Evolutionary conservation across 768 basidiomycete genomes (phyloP), one percentile per base, ranked within the genome.

Genomic region (Naganishia antarctica): DNA sequence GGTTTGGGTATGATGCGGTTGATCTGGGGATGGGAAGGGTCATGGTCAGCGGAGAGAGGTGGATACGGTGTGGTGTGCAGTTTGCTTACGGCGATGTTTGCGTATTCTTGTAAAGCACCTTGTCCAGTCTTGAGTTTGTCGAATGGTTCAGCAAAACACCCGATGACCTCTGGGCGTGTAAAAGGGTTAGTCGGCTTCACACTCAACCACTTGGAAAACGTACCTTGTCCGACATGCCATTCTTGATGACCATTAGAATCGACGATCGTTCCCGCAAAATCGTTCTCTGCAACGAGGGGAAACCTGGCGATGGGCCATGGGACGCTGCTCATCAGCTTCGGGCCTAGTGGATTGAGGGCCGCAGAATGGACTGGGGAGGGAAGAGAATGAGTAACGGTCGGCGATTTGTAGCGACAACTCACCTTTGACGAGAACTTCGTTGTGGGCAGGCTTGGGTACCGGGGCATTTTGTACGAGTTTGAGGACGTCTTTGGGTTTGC

Each of bases 181-280:
- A 47, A n/a, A 49, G 25, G 21, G n/a, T 15, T 7, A 8, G 16
- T 37, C 25, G 32, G 15, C 18, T 15, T n/a, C 9, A 16, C 12
- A 37, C 21, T 13, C n/a, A 21, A 40, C 21, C 6, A 2, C 34
- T 25, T 1, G 5, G 34, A 40, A n/a, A 57, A 41, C 32, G 88
- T 83, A 45, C 81, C 78, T 64, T 88, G 85, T 1, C 87, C 87
- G 0, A 74, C 72, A 2, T 78, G 74, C 68, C 85, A 84, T 9
- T 78, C 78, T 0, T 9, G 12, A 23, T 83, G 80, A 21, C 80
- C 82, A 66, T 84, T 84, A 0, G 81, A 75, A 65, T 86, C 81
- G 23, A 82, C 83, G 18, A 89, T 76, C 5, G 82, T 78, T 2
- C 88, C 88, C 0, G 86, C 76, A 28, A 89, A 73, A 68, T 90